Conservation (phyloP, 805 yeast genomes). For the Wickerhamiella dianesei region DNA sequence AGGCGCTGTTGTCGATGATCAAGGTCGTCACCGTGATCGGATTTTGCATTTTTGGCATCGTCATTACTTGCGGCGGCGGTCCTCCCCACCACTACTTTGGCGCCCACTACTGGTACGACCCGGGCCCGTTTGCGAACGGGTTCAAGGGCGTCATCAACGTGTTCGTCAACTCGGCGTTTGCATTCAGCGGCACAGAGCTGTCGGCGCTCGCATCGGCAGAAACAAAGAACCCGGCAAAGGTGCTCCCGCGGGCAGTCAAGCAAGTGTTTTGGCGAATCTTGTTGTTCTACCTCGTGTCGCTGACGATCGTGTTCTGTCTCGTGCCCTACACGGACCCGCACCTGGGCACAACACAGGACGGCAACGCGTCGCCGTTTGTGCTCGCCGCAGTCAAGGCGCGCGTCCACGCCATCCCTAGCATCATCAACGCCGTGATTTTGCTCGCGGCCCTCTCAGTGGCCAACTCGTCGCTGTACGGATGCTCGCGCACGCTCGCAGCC, state of each 20-base stretch:
- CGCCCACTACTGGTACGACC: conserved; percentile 45
- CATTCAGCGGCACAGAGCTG: conserved; percentile 64
- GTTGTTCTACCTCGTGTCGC: conserved; percentile 50
- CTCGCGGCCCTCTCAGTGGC: conserved; percentile 61
- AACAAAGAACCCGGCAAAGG: conserved; percentile 49
- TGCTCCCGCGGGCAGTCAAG: conserved; percentile 62
- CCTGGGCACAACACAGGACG: conserved; percentile 40
- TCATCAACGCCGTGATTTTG: conserved; percentile 57
- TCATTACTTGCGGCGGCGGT: conserved; percentile 43
- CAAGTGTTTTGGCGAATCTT: conserved; percentile 75
- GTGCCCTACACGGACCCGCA: conserved; percentile 51
- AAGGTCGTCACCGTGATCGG: conserved; percentile 49
- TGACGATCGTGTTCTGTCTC: conserved; percentile 46
- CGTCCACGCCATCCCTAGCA: conserved; percentile 50
- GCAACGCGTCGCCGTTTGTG: conserved; percentile 59
- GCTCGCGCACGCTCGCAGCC: conserved; percentile 57
- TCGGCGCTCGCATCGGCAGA: conserved; percentile 69
- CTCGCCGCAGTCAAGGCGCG: conserved; percentile 56
- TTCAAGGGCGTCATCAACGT: conserved; percentile 54
- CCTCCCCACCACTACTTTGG: conserved; percentile 42
- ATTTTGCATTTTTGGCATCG: conserved; percentile 47
- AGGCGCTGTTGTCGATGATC: conserved; percentile 42
- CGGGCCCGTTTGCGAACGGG: conserved; percentile 49
- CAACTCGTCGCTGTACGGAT: conserved; percentile 57
- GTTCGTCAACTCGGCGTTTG: conserved; percentile 53